Conservation (phyloP, 2,329 filamentous ascomycete genomes). For the Hirsutella minnesotensis region DNA sequence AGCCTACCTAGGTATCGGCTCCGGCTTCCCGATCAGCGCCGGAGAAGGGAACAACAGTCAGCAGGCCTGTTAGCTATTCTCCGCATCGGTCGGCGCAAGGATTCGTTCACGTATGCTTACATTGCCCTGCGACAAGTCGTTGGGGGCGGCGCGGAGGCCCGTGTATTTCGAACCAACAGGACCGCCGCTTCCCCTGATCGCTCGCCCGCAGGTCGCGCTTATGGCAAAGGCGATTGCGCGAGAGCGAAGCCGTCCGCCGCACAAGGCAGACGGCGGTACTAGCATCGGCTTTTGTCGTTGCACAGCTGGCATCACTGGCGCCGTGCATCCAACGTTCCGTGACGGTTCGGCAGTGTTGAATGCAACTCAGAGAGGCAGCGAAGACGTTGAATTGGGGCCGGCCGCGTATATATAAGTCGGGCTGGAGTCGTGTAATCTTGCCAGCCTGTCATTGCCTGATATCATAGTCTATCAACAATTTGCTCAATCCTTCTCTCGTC, state of each 20-base stretch:
- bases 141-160: no score
- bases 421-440: background rate
- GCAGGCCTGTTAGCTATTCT: no score
- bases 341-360: background rate
- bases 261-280: background rate
- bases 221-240: background rate
- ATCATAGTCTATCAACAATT: background rate
- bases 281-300: background rate
- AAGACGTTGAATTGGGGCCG: background rate
- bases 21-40: no score
- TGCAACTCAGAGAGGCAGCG: background rate
- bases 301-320: background rate
- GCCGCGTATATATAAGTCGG: background rate
- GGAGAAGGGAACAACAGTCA: no score
- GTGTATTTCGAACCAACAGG: no score
- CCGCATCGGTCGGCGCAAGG: no score
- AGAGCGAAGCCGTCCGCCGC: background rate
- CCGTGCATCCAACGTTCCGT: background rate
- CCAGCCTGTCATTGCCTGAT: background rate
- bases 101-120: no score
- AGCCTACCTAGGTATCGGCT: no score
- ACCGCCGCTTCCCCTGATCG: no score
- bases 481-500: background rate
- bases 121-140: no score
- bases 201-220: no score